A percentile compares a stretch with the other conserved stretches of the same genome.
phyloP scores from a whole-genome alignment of 1,284 basidiomycete genomes.

The Microbotryomycetes sp. region DNA sequence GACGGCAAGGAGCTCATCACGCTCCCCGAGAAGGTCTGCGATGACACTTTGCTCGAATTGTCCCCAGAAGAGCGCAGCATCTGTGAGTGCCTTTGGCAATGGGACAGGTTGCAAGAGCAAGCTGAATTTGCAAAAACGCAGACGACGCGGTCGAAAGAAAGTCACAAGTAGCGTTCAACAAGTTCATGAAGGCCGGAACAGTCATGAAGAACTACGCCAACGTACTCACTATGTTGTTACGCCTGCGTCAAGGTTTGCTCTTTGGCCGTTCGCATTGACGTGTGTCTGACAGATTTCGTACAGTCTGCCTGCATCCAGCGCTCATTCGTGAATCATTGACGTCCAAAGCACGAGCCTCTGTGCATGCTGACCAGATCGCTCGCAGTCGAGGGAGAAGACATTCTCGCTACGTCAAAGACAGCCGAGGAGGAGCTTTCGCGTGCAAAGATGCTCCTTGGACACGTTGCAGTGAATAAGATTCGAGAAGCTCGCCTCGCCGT shows the following conservation, averaged over 20 bases:
- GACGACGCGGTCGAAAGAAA: slow-evolving; percentile 45
- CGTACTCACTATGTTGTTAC: slow-evolving; percentile 50
- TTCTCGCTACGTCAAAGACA: slow-evolving; percentile 12
- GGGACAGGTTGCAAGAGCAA: background rate
- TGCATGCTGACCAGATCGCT: background rate
- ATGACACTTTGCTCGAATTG: slow-evolving; percentile 50
- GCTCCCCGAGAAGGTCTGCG: slow-evolving; percentile 51
- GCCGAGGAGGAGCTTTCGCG: slow-evolving; percentile 19
- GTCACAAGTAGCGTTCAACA: slow-evolving; percentile 55
- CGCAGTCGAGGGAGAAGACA: slow-evolving; percentile 20
- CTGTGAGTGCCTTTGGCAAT: slow-evolving; percentile 49
- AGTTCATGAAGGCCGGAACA: slow-evolving; percentile 43
- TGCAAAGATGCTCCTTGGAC: slow-evolving; percentile 28
- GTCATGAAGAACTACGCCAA: slow-evolving; percentile 49
- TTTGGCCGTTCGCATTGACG: background rate
- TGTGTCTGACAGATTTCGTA: slow-evolving; percentile 27
- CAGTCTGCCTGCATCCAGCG: slow-evolving; percentile 52
- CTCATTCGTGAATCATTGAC: background rate
- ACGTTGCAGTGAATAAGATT: slow-evolving; percentile 8
- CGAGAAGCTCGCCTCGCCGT: slow-evolving; percentile 11
- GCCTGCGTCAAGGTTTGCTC: slow-evolving; percentile 43
- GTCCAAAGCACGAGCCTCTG: background rate
- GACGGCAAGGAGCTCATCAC: slow-evolving; percentile 57
- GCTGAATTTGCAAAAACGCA: background rate
- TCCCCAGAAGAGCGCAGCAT: slow-evolving; percentile 52